These are phyloP conservation scores for Lepraria neglecta DNA, from an alignment of 495 filamentous ascomycete species.

Conservation along the genomic window DNA sequence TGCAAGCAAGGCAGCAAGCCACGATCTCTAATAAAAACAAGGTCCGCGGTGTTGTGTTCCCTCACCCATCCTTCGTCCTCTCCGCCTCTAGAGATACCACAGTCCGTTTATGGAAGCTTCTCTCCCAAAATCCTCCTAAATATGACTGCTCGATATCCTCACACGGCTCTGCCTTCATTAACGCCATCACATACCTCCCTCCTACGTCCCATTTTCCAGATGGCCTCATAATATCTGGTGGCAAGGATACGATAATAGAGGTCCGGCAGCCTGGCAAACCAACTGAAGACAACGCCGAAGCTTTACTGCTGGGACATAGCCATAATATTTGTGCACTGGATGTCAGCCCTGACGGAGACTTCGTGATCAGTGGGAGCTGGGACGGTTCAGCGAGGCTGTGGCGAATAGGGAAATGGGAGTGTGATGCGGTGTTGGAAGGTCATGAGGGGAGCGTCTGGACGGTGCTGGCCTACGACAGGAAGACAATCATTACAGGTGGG, in stretches of 20 bases:
- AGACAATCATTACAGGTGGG: slow-evolving; percentile 74
- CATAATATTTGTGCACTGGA: slow-evolving; percentile 85
- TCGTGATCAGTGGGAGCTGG: slow-evolving; percentile 92
- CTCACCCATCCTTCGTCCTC: slow-evolving; percentile 61
- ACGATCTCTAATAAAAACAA: slow-evolving; percentile 35
- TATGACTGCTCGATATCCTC: slow-evolving; percentile 72
- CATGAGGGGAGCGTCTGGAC: slow-evolving; percentile 84
- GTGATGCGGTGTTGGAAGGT: slow-evolving; percentile 60
- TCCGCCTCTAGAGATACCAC: slow-evolving; percentile 89
- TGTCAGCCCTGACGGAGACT: slow-evolving; percentile 58
- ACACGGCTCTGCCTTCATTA: slow-evolving; percentile 75
- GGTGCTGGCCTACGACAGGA: slow-evolving; percentile 73
- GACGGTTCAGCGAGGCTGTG: slow-evolving; percentile 79
- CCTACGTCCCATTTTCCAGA: slow-evolving; percentile 66
- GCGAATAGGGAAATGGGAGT: slow-evolving; percentile 70
- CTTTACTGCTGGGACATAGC: slow-evolving; percentile 76
- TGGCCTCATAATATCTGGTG: slow-evolving; percentile 78
- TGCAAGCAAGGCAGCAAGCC: slow-evolving; percentile 13
- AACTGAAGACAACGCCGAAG: slow-evolving; percentile 69
- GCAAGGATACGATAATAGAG: slow-evolving; percentile 88
- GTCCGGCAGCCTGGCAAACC: slow-evolving; percentile 63
- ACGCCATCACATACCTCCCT: slow-evolving; percentile 69
- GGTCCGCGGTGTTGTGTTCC: slow-evolving; percentile 86
- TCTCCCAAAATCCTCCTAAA: slow-evolving; percentile 55
- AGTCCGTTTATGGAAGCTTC: slow-evolving; percentile 76